Evolutionary conservation across 768 basidiomycete genomes (phyloP).

Genomic region (Lyophyllum decastes): DNA sequence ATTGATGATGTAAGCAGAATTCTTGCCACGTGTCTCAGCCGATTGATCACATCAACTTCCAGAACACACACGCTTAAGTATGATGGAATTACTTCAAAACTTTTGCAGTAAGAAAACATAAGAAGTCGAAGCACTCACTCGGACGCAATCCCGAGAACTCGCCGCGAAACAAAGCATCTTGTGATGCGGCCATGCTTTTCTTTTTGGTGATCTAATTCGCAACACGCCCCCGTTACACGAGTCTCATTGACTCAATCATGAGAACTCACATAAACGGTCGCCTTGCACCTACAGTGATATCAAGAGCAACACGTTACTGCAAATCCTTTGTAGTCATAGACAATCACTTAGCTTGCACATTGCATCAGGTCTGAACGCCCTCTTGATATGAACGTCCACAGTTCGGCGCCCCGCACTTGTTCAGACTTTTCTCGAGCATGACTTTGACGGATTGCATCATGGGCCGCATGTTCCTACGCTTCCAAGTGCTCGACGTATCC

Average conservation of each 20-base stretch:
- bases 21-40: not conserved
- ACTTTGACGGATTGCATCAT: conserved; percentile 29
- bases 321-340: not conserved
- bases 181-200: conserved; percentile 35
- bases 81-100: too few species aligned
- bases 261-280: conserved; percentile 38
- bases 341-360: conserved; percentile 33
- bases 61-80: too few species aligned
- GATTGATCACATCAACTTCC: not conserved
- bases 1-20: conserved; percentile 7
- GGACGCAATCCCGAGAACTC: conserved; percentile 25
- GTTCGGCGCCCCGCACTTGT: conserved; percentile 30
- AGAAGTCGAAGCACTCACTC: too few species aligned
- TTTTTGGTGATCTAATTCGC: conserved; percentile 36
- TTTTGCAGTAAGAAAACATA: too few species aligned
- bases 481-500: not conserved
- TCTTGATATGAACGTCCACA: conserved; percentile 22
- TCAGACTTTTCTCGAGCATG: conserved; percentile 29
- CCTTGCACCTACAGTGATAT: conserved; percentile 40
- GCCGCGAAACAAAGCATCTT: conserved; percentile 34
- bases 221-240: conserved; percentile 23
- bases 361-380: conserved; percentile 31
- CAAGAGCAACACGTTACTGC: not conserved
- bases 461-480: conserved; percentile 25
- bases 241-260: not conserved